These are phyloP conservation scores for Mycena sp. DNA, from an alignment of 1,284 basidiomycete species.

Conservation along the genomic window DNA sequence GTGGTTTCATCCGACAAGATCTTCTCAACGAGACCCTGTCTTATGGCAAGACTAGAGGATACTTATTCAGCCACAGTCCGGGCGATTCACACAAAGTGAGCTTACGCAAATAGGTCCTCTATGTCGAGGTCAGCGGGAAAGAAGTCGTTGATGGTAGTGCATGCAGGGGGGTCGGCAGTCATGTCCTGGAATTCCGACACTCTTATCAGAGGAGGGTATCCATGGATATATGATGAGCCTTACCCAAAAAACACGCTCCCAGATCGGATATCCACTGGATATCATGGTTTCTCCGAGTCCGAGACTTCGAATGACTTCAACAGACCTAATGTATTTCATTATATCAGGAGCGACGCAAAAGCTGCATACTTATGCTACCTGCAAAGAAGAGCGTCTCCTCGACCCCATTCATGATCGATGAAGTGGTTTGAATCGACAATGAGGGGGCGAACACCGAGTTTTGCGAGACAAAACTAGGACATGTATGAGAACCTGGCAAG, in stretches of 20 bases:
- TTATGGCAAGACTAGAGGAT: not conserved
- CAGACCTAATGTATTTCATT: not conserved
- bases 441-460: constrained; percentile 5
- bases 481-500: not conserved
- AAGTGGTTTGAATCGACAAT: constrained; percentile 15
- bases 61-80: not conserved
- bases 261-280: not conserved
- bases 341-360: too few species aligned
- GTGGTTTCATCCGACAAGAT: constrained; percentile 5
- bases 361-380: not conserved
- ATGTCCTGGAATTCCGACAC: not conserved
- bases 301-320: constrained; percentile 8
- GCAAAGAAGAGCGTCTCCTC: constrained; percentile 12
- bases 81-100: not conserved
- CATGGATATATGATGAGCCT: not conserved
- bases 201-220: too few species aligned
- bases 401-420: constrained; percentile 19
- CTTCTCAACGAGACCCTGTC: constrained; percentile 14
- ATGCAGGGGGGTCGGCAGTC: not conserved
- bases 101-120: constrained; percentile 13
- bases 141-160: not conserved
- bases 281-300: not conserved
- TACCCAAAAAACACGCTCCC: constrained; percentile 9
- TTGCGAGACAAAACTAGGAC: constrained; percentile 6
- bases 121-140: constrained; percentile 2